Percentiles rank a stretch among this genome's conserved stretches.
Evolutionary conservation across 805 yeast genomes (phyloP).

Genomic region (Metschnikowia corniflorae): DNA sequence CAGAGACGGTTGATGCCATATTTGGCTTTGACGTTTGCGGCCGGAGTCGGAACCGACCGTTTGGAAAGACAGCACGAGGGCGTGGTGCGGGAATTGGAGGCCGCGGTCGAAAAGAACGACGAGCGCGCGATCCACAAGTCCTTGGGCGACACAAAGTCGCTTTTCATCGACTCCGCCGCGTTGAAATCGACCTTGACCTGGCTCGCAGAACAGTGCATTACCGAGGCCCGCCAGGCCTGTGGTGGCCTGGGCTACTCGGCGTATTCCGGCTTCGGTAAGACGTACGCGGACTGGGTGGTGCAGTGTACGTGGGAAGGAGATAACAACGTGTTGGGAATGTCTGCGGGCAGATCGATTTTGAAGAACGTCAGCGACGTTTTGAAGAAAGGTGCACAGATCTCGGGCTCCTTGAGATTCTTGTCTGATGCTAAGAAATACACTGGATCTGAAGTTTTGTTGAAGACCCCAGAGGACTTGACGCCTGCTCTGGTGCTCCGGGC

Average conservation of each 20-base stretch:
- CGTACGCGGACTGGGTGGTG: conserved; percentile 45
- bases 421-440: conserved; percentile 9
- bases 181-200: conserved; percentile 44
- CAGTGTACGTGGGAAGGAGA: conserved; percentile 52
- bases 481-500: conserved; percentile 19
- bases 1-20: conserved; percentile 44
- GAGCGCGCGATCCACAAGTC: conserved; percentile 28
- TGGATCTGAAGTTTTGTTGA: conserved; percentile 8
- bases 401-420: conserved; percentile 18
- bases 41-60: conserved; percentile 37
- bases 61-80: conserved; percentile 32
- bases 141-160: conserved; percentile 38
- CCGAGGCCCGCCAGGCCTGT: conserved; percentile 43
- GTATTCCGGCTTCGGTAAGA: conserved; percentile 44
- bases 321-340: conserved; percentile 42
- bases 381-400: conserved; percentile 10
- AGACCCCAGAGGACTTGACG: conserved; percentile 16
- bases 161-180: conserved; percentile 44
- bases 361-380: conserved; percentile 29
- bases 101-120: conserved; percentile 34
- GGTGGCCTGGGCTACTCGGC: conserved; percentile 48
- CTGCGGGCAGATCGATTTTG: conserved; percentile 39
- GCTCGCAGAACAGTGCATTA: conserved; percentile 41
- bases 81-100: conserved; percentile 32
- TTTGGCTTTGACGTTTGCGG: conserved; percentile 39